Evolutionary conservation across 495 filamentous ascomycete genomes (phyloP).

Genomic region (Amniculicola lignicola): DNA sequence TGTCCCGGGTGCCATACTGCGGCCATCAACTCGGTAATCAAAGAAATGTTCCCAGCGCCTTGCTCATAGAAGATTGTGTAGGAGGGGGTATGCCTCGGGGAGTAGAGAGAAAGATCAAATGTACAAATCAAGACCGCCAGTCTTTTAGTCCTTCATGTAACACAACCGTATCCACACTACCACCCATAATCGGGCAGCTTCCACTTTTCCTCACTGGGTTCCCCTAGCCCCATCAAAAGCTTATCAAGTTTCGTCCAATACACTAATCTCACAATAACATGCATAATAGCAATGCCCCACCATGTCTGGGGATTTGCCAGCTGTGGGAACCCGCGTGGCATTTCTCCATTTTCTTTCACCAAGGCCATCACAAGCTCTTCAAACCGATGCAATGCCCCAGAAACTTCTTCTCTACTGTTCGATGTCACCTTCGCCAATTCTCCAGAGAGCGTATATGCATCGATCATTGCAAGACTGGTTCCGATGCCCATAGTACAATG

Average conservation of each 20-base stretch:
- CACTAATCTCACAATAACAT: neutral
- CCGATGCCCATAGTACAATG: constrained; percentile 28
- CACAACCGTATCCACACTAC: too few species aligned
- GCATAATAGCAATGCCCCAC: neutral
- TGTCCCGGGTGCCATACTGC: constrained; percentile 41
- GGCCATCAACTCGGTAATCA: constrained; percentile 28
- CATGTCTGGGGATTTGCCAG: neutral
- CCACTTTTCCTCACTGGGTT: neutral
- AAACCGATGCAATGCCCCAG: neutral
- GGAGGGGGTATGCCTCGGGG: too few species aligned
- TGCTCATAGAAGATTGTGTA: constrained; percentile 31
- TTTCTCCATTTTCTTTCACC: neutral
- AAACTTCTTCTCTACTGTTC: neutral
- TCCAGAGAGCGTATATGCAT: constrained; percentile 30
- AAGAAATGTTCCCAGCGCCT: constrained; percentile 36
- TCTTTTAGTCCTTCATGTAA: too few species aligned
- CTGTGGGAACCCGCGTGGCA: neutral
- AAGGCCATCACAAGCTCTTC: neutral
- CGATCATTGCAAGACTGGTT: constrained; percentile 29
- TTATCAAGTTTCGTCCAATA: neutral
- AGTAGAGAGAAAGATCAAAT: too few species aligned
- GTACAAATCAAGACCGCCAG: too few species aligned
- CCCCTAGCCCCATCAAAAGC: neutral
- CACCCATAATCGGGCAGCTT: neutral
- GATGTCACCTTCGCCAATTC: constrained; percentile 22